Conservation (phyloP, 2,329 filamentous ascomycete species). For the Chrysoporthe puriensis region DNA sequence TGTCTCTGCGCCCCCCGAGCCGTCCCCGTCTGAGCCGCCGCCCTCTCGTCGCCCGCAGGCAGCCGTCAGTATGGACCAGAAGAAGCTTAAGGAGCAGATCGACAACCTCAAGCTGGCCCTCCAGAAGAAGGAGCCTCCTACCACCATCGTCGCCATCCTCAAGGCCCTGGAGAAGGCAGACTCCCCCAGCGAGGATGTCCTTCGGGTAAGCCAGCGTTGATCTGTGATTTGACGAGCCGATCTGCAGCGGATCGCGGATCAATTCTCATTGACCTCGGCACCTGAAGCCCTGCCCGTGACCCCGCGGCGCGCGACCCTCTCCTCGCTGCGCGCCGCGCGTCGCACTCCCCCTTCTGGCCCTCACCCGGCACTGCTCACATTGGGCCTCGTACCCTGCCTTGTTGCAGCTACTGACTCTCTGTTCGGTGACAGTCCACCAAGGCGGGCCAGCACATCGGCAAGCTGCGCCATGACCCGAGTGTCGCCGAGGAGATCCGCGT, state of each 20-base stretch:
- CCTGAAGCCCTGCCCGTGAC: no score
- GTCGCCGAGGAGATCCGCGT: conserved; percentile 70
- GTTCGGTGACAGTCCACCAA: conserved; percentile 67
- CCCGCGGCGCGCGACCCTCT: neutral
- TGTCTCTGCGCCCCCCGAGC: neutral
- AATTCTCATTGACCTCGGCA: neutral
- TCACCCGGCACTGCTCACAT: neutral
- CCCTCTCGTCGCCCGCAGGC: neutral
- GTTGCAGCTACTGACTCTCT: conserved; percentile 8
- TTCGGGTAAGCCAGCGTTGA: conserved; percentile 63
- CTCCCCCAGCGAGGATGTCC: conserved; percentile 82
- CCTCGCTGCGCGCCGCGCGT: neutral
- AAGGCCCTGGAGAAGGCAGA: conserved; percentile 80
- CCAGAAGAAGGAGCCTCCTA: conserved; percentile 71
- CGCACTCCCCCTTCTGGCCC: neutral
- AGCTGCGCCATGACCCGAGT: conserved; percentile 74
- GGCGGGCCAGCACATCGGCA: conserved; percentile 88
- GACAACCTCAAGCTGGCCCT: conserved; percentile 82
- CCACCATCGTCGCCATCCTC: conserved; percentile 74
- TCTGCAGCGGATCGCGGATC: neutral
- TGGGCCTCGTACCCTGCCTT: neutral
- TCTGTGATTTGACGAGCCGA: neutral
- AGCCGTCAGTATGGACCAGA: conserved; percentile 65
- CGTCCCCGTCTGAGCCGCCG: neutral
- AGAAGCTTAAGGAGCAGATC: conserved; percentile 77